Evolutionary conservation across 192 early-diverging fungal species (phyloP), one percentile per base, ranked within the genome.

Genomic region (Rhizophagus sp.): DNA sequence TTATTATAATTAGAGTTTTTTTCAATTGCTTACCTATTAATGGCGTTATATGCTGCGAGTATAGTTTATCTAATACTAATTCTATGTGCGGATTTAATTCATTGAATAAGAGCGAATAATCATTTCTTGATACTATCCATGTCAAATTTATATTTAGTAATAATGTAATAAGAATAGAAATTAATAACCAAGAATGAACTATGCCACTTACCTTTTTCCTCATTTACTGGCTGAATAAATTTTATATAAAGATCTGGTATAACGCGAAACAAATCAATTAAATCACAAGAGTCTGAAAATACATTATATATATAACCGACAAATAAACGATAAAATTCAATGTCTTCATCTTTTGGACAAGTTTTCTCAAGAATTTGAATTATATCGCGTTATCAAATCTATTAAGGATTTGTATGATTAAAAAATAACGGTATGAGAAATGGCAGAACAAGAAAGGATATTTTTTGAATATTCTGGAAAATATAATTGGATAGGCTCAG

Each of bases 391-490:
- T 12, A 34, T 69, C 6, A 30, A 22, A 13, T 30, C 4, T 22
- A 22, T 69, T 69, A 69, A 69, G 67, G 67, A 69, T 25, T 69
- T 68, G 17, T 13, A 34, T 65, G 22, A 13, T 67, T 67, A 34
- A 39, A 4, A 17, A 34, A 68, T 36, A 33, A 15, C 25, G 7
- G 4, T 6, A 39, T 30, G 15, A 67, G 13, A 41, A 30, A 19
- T 39, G 2, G 6, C 41, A 36, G 13, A 68, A 6, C 17, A 34
- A 34, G 9, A 34, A 27, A 19, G 67, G 67, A 69, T 69, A 69
- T 69, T 36, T 69, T 19, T 69, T 36, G 67, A 36, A 69, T 69
- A 69, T 22, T 69, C 67, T 36, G 27, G 67, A 69, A 69, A 69
- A 69, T 69, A 69, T 22, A 69, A 36, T 69, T 69, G 67, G 15